Conservation (phyloP, 257 asterid genomes). For the Linderniella brevidens region DNA sequence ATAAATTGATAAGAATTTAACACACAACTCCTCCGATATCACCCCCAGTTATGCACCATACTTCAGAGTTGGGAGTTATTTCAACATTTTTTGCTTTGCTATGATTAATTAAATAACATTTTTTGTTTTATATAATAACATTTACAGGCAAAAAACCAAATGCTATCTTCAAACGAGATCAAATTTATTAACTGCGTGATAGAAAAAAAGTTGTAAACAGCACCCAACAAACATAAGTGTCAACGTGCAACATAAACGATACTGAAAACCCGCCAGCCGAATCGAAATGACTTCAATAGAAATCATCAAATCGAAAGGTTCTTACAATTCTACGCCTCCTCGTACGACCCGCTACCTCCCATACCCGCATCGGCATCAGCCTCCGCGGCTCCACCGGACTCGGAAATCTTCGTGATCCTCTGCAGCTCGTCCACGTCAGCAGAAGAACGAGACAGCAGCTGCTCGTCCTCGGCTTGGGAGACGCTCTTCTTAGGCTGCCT, state of each 20-base stretch:
- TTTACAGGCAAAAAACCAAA: background rate
- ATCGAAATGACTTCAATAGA: no score
- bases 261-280: no score
- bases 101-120: no score
- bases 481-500: constrained; percentile 71
- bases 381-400: constrained; percentile 45
- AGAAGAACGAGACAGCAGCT: constrained; percentile 31
- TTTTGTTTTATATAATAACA: no score
- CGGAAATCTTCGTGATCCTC: constrained; percentile 53
- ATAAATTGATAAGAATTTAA: no score
- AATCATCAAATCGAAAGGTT: no score
- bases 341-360: constrained; percentile 23
- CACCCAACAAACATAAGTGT: no score
- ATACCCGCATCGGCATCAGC: constrained; percentile 21
- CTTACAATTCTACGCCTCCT: background rate
- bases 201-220: background rate
- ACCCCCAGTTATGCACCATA: no score
- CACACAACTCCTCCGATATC: no score
- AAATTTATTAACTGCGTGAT: background rate
- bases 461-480: constrained; percentile 44
- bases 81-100: no score
- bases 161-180: background rate
- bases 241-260: no score
- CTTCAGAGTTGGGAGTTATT: no score
- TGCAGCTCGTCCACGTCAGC: constrained; percentile 49